These are phyloP conservation scores for Solanum piurae DNA, from an alignment of 257 asterid genomes.

Conservation along the genomic window DNA sequence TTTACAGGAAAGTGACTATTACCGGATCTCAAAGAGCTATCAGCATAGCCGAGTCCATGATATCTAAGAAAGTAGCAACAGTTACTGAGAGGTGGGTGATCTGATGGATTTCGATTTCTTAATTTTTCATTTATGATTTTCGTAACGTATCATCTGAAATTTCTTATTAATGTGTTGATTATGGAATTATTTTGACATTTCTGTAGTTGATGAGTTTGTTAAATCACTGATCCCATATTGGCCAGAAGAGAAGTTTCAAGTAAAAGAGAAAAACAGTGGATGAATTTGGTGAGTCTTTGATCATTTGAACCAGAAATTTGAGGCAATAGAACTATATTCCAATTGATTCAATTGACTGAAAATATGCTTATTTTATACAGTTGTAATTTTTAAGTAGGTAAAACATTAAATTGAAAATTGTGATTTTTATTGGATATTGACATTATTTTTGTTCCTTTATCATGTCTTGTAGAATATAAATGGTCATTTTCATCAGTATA, in stretches of 20 bases:
- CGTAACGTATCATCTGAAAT: not conserved
- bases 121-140: not conserved
- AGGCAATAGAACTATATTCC: not conserved
- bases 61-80: constrained; percentile 21
- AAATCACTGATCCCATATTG: not conserved
- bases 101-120: not conserved
- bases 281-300: not conserved
- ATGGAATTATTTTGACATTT: not conserved
- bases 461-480: not conserved
- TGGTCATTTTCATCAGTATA: not conserved
- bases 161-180: not conserved
- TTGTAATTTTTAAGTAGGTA: not conserved
- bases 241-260: not conserved
- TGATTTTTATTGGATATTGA: not conserved
- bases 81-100: constrained; percentile 18
- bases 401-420: not conserved
- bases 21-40: constrained; percentile 31
- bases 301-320: not conserved
- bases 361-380: not conserved
- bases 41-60: constrained; percentile 27
- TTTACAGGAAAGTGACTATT: constrained; percentile 38
- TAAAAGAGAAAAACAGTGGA: not conserved
- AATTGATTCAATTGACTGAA: not conserved
- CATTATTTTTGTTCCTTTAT: not conserved
- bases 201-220: not conserved